Evolutionary conservation across 2,329 filamentous ascomycete species (phyloP).

Genomic region (Alternaria ethzedia): DNA sequence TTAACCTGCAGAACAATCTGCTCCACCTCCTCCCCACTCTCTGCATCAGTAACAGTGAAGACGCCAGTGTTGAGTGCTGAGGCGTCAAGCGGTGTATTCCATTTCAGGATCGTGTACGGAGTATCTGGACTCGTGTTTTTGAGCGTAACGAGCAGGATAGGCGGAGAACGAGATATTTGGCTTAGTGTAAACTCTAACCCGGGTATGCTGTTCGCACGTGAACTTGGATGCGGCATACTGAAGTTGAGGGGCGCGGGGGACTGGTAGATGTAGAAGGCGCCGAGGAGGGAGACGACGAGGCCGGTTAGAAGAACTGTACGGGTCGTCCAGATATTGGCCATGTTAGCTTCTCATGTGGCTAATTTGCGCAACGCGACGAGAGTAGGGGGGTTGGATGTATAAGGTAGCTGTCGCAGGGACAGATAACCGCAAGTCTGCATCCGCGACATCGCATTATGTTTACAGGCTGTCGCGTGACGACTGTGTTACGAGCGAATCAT

Average conservation of each 20-base stretch:
- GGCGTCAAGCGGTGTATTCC: slow-evolving; percentile 51
- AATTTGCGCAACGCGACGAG: not conserved
- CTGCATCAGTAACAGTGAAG: slow-evolving; percentile 40
- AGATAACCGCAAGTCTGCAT: not conserved
- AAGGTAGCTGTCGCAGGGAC: not conserved
- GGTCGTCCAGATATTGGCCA: slow-evolving; percentile 32
- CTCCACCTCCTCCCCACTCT: slow-evolving; percentile 34
- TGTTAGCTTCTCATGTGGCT: slow-evolving; percentile 6
- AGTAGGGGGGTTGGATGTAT: not conserved
- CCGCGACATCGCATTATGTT: not conserved
- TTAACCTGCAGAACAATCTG: slow-evolving; percentile 44
- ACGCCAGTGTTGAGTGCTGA: slow-evolving; percentile 48
- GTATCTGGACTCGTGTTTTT: slow-evolving; percentile 44
- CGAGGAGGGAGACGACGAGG: slow-evolving; percentile 33
- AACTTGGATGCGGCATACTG: slow-evolving; percentile 27
- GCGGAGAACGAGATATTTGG: slow-evolving; percentile 38
- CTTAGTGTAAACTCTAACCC: slow-evolving; percentile 38
- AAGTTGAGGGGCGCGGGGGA: slow-evolving; percentile 24
- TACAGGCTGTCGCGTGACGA: not conserved
- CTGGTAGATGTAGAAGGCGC: slow-evolving; percentile 39
- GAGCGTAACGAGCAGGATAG: slow-evolving; percentile 45
- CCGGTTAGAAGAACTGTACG: slow-evolving; percentile 35
- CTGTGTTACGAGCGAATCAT: slow-evolving; percentile 1
- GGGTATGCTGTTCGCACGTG: slow-evolving; percentile 19
- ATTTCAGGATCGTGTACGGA: slow-evolving; percentile 48